Base-by-base conservation (phyloP, 495 filamentous ascomycete genomes). In the Jackrogersella multiformis region DNA sequence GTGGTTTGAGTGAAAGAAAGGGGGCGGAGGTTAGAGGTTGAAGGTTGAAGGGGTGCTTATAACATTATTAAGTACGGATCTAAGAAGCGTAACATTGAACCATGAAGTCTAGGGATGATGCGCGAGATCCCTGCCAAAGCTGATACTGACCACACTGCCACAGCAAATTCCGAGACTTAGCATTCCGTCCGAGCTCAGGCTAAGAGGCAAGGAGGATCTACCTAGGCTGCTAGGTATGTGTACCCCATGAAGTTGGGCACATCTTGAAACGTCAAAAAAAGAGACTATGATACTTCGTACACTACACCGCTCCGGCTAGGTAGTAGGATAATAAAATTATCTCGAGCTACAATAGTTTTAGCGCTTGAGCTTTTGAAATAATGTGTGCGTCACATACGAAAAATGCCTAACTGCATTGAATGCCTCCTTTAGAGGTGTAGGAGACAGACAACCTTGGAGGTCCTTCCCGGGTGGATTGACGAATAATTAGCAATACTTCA, bases 251-350 rank as follows among this genome's bases (percentile, higher is more conserved):
- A 32, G 56, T 66, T 62, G 61, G 51, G 56, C 20, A 58, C 44
- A 5, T 54, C 51, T 48, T 70, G 61, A 65, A 70, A 70, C 67
- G 42, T 35, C 26, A 30, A 35, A 52, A 21, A 54, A 21, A 54
- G 6, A 62, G 36, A 18, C 51, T 57, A 62, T 66, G 46, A 62
- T 28, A n/a, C n/a, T n/a, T n/a, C n/a, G n/a, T n/a, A n/a, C n/a
- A n/a, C n/a, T n/a, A 20, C 35, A 57, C 61, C 32, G 61, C 57
- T 70, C 56, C 65, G 61, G 38, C 15, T 56, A n/a, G n/a, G n/a
- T n/a, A n/a, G n/a, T n/a, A n/a, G n/a, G n/a, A n/a, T n/a, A 69
- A 61, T 56, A 56, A 69, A 46, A 58, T 46, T 61, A 59, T 69
- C 51, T 69, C 66, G 57, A 42, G 61, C 48, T 61, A 38, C 32